Conservation (phyloP, 768 basidiomycete species). For the Boletus sp. region DNA sequence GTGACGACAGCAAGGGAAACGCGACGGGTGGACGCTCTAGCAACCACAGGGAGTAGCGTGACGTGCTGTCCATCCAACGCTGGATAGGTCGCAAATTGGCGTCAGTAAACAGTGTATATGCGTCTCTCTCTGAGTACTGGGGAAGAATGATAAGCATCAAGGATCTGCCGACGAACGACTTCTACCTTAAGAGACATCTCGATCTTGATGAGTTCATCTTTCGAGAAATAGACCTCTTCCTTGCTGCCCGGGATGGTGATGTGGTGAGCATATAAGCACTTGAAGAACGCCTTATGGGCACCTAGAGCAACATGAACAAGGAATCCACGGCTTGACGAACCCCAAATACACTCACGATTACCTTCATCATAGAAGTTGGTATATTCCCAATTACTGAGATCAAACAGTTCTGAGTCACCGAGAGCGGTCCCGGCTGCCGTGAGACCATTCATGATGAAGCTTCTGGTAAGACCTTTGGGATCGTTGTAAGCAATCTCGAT, state of each 20-base stretch:
- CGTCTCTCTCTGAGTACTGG: constrained; percentile 80
- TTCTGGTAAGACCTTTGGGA: constrained; percentile 61
- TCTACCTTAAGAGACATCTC: constrained; percentile 87
- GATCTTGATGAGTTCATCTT: constrained; percentile 79
- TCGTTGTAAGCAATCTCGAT: constrained; percentile 92
- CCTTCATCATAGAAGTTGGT: constrained; percentile 56
- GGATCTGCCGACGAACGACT: background rate
- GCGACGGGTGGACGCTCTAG: constrained; percentile 82
- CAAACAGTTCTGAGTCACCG: constrained; percentile 64
- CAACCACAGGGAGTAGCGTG: constrained; percentile 84
- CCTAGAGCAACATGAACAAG: constrained; percentile 41
- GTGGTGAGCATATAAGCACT: constrained; percentile 59
- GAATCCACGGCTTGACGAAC: background rate
- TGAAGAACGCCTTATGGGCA: constrained; percentile 82
- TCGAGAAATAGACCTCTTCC: constrained; percentile 50
- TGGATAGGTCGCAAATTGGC: constrained; percentile 82
- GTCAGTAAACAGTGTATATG: constrained; percentile 63
- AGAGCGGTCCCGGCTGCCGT: constrained; percentile 64
- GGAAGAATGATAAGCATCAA: background rate
- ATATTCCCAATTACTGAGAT: constrained; percentile 74
- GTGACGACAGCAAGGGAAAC: constrained; percentile 62
- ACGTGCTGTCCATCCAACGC: constrained; percentile 75
- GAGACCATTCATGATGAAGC: constrained; percentile 88
- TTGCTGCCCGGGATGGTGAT: constrained; percentile 50
- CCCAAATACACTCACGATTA: constrained; percentile 36